These are phyloP conservation scores for Phytophthora meadii DNA, from an alignment of 352 stramenopile genomes.

Conservation along the genomic window DNA sequence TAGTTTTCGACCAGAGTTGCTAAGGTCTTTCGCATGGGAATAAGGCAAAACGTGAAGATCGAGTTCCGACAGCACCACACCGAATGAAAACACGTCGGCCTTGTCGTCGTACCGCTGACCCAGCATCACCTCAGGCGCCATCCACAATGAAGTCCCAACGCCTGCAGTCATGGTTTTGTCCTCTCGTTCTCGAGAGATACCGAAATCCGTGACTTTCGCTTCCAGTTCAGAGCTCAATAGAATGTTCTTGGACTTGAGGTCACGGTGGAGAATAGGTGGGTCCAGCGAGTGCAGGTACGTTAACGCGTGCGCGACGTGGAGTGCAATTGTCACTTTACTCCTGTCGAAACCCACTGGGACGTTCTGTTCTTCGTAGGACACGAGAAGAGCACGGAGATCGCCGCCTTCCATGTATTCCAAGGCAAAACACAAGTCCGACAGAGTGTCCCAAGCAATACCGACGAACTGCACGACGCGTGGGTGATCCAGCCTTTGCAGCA, in stretches of 20 bases:
- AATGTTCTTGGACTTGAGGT: slow-evolving; percentile 57
- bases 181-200: slow-evolving; percentile 33
- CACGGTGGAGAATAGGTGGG: slow-evolving; percentile 38
- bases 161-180: slow-evolving; percentile 47
- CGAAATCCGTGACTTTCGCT: slow-evolving; percentile 58
- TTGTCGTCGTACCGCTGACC: slow-evolving; percentile 37
- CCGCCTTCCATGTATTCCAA: slow-evolving; percentile 70
- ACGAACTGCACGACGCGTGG: slow-evolving; percentile 62
- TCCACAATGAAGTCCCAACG: slow-evolving; percentile 42
- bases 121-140: slow-evolving; percentile 50
- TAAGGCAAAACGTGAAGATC: slow-evolving; percentile 42
- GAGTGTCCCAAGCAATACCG: slow-evolving; percentile 58
- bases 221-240: slow-evolving; percentile 29
- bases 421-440: slow-evolving; percentile 50
- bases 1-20: slow-evolving; percentile 15
- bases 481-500: slow-evolving; percentile 58
- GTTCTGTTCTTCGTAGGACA: slow-evolving; percentile 12
- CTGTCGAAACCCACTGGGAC: slow-evolving; percentile 31
- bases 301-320: slow-evolving; percentile 47
- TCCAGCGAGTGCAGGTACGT: slow-evolving; percentile 50
- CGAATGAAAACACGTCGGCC: slow-evolving; percentile 36
- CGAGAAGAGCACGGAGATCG: slow-evolving; percentile 59
- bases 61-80: slow-evolving; percentile 39
- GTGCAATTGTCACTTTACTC: slow-evolving; percentile 51
- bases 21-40: slow-evolving; percentile 24